Conservation (phyloP, 768 basidiomycete species). For the Lactarius trivialis region DNA sequence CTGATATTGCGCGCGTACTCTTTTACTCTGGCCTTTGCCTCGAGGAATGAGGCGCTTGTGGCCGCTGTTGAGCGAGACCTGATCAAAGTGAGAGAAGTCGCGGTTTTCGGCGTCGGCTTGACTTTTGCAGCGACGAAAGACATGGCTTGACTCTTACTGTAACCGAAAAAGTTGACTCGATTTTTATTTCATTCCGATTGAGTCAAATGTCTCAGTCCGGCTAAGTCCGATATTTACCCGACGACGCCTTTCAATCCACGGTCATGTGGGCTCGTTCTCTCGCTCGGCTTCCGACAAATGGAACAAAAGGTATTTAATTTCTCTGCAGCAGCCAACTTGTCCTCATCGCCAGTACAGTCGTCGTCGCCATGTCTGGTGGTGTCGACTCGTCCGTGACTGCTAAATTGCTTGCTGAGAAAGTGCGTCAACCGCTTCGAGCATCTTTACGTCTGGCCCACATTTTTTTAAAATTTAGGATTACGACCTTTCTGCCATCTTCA, state of each 20-base stretch:
- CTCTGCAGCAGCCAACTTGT: background rate
- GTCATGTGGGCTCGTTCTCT: conserved; percentile 11
- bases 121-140: conserved; percentile 37
- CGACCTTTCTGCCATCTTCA: conserved; percentile 83
- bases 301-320: conserved; percentile 26
- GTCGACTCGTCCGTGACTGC: conserved; percentile 92
- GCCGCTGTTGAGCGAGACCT: conserved; percentile 48
- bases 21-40: conserved; percentile 74
- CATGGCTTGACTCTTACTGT: conserved; percentile 29
- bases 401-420: conserved; percentile 63
- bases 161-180: background rate
- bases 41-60: conserved; percentile 49
- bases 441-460: background rate
- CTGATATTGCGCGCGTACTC: conserved; percentile 74
- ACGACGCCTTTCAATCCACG: conserved; percentile 1
- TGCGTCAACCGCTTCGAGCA: conserved; percentile 24
- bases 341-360: conserved; percentile 42
- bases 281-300: conserved; percentile 25
- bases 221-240: conserved; percentile 6
- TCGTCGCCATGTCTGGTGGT: conserved; percentile 91
- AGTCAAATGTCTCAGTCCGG: background rate
- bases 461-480: conserved; percentile 54
- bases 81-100: conserved; percentile 33
- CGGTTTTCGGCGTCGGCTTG: conserved; percentile 34
- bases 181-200: background rate